phyloP scores from a whole-genome alignment of 2,329 filamentous ascomycete species.

The Phoma sp. region DNA sequence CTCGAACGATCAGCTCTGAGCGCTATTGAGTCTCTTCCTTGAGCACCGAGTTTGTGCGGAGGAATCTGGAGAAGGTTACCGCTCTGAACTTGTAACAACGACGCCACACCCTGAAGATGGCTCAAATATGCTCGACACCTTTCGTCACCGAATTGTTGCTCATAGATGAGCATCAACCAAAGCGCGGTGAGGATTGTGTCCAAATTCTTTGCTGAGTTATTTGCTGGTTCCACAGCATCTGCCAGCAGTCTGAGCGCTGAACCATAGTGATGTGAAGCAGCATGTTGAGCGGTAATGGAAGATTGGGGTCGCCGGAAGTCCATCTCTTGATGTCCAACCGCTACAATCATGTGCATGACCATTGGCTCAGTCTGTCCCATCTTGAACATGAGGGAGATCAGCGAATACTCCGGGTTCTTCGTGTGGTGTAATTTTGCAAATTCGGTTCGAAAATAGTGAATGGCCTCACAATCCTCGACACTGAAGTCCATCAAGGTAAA shows the following conservation, averaged over 20 bases:
- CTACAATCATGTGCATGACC: slow-evolving; percentile 48
- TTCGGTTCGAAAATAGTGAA: slow-evolving; percentile 46
- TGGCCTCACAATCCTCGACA: slow-evolving; percentile 44
- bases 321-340: slow-evolving; percentile 42
- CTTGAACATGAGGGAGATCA: slow-evolving; percentile 47
- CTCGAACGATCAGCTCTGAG: not conserved
- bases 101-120: slow-evolving; percentile 43
- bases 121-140: slow-evolving; percentile 38
- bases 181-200: slow-evolving; percentile 41
- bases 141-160: slow-evolving; percentile 49
- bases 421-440: slow-evolving; percentile 47
- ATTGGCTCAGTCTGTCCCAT: slow-evolving; percentile 42
- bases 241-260: slow-evolving; percentile 42
- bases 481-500: slow-evolving; percentile 34
- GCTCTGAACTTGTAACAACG: slow-evolving; percentile 31
- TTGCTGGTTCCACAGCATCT: slow-evolving; percentile 29
- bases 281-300: slow-evolving; percentile 1
- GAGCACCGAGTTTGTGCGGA: not conserved
- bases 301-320: slow-evolving; percentile 28
- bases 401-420: slow-evolving; percentile 46
- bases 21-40: not conserved
- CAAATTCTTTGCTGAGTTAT: slow-evolving; percentile 29
- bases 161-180: slow-evolving; percentile 49
- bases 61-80: slow-evolving; percentile 17
- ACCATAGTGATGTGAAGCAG: slow-evolving; percentile 36